Conservation (phyloP, 2,329 filamentous ascomycete species). For the Aplosporella prunicola region DNA sequence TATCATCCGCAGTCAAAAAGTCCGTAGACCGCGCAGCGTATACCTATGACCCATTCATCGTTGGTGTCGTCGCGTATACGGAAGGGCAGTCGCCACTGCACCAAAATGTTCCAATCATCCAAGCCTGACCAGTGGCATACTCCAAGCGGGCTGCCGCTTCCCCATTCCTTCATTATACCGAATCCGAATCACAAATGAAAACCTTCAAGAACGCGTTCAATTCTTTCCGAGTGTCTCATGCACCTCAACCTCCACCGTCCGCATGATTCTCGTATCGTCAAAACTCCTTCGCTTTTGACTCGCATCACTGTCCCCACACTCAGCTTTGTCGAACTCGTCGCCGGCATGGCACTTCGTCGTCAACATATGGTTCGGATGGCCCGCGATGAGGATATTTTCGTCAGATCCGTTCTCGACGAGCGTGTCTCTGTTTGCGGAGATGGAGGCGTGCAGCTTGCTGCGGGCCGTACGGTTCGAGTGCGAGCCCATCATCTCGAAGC, state of each 20-base stretch:
- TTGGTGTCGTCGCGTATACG: too few relatives aligned
- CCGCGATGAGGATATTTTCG: constrained; percentile 6
- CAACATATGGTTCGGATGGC: not conserved
- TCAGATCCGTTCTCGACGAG: not conserved
- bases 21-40: too few relatives aligned
- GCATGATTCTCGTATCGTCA: constrained; percentile 3
- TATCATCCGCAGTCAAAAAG: too few relatives aligned
- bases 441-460: not conserved
- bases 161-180: too few relatives aligned
- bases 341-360: not conserved
- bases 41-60: too few relatives aligned
- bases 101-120: too few relatives aligned
- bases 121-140: too few relatives aligned
- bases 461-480: not conserved
- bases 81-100: too few relatives aligned
- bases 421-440: not conserved
- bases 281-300: not conserved
- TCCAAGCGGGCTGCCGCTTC: too few relatives aligned
- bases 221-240: too few relatives aligned
- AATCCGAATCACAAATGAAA: too few relatives aligned
- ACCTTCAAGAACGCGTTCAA: too few relatives aligned
- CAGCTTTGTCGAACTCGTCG: not conserved
- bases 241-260: constrained; percentile 7
- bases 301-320: not conserved
- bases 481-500: constrained; percentile 1